Evolutionary conservation across 1,284 basidiomycete genomes (phyloP), one percentile per base, ranked within the genome.

Genomic region (Microbotryomycetes sp.): DNA sequence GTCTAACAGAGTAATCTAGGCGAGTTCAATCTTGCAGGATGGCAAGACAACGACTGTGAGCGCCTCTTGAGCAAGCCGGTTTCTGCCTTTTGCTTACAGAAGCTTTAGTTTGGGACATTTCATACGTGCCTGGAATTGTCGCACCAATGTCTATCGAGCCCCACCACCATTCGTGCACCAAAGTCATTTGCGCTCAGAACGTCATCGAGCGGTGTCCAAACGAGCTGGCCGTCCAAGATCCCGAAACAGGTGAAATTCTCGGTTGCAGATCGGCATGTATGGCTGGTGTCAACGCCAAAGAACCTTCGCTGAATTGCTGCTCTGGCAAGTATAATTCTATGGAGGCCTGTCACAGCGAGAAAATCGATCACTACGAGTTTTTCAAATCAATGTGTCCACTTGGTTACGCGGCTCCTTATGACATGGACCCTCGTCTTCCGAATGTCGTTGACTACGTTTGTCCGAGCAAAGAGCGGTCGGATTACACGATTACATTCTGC

Each of bases 371-470:
- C 27, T 62, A 62, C 49, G 24, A 52, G 4, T 62, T 27, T 46
- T 62, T 62, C 61, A 62, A 62, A 24, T 21, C 35, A 24, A 54
- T 56, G 4, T 62, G 61, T 46, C 21, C 57, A 3, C 56, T 56
- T 16, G 57, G 56, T 3, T 62, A 56, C 29, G 52, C 52, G 52
- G 15, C 15, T 53, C 28, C 5, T 48, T 23, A 3, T 21, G 56
- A 58, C 51, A 45, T 52, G 18, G 21, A 30, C 2, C 1, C 56
- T 7, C 2, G 1, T 11, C 16, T 15, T 3, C 49, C 51, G 3
- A 4, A 21, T 11, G 56, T 52, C 31, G 56, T 58, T 41, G 35
- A 41, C 15, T 58, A 4, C 50, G 52, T 50, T 23, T 58, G 56
- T 45, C 30, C 26, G 3, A 4, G n/a, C 26, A 6, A 47, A 5